Base-by-base conservation (phyloP, 257 asterid species). In the Solanum tarijense region DNA sequence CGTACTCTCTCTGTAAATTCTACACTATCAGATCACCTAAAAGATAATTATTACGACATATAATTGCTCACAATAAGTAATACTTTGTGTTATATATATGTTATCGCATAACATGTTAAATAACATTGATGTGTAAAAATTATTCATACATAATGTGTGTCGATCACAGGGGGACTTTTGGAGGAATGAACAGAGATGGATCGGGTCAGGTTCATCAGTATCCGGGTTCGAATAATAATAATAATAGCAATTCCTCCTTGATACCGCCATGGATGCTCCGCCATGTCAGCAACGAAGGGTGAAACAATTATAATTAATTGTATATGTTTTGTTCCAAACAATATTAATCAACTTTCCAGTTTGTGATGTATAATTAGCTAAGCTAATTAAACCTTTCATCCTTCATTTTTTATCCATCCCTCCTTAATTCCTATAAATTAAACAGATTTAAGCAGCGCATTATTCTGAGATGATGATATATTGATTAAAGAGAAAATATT, bases 191-290 rank as follows among this genome's bases (percentile, higher is more conserved):
- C 62, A 87, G 52, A 9, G 85, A 73, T 41, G 83, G 90, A 12
- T 74, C 52, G 31, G 87, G 55, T 79, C 83, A 83, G 29, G 43
- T 58, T 79, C 32, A 13, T 79, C 46, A 20, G n/a, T 71, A 71
- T 18, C 52, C 46, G 2, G 73, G 79, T 38, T 32, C 87, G 14
- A 91, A 85, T 75, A 58, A 20, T 20, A 55, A 48, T 29, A 68
- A 71, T 72, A 69, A 69, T 48, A 41, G 14, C 48, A 43, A 43
- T 69, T 71, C 41, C 41, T 73, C 92, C 4, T 29, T 25, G 52
- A 46, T 92, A 34, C 92, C 92, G 13, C 90, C 92, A 14, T 92
- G 94, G 94, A 72, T 92, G 88, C 83, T 90, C 86, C 89, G 86
- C 68, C 92, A 71, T 12, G 82, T 60, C 48, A 84, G 89, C 83